Conservation (phyloP, 768 basidiomycete species). For the Termitomyces sp. region DNA sequence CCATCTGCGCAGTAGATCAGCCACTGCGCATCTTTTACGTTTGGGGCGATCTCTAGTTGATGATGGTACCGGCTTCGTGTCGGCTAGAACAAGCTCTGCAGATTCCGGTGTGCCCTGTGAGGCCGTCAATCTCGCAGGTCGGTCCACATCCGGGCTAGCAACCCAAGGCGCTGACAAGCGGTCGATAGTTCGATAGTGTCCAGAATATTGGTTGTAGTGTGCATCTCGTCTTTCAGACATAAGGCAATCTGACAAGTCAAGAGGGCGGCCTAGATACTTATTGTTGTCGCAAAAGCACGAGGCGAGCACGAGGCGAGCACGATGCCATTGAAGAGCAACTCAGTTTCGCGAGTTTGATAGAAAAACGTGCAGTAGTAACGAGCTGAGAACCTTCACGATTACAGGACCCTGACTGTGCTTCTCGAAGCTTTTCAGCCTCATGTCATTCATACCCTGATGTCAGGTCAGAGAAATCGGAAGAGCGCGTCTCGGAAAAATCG, state of each 20-base stretch:
- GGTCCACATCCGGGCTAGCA: slow-evolving; percentile 15
- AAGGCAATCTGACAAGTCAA: background rate
- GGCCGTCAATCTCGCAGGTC: slow-evolving; percentile 13
- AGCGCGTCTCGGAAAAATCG: background rate
- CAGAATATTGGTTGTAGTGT: slow-evolving; percentile 18
- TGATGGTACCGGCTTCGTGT: background rate
- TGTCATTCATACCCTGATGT: too few relatives aligned
- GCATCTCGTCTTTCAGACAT: background rate
- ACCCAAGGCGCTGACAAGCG: slow-evolving; percentile 22
- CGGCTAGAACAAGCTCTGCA: background rate
- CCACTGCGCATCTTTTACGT: background rate
- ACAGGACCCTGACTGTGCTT: background rate
- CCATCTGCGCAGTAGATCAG: background rate
- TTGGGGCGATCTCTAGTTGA: background rate
- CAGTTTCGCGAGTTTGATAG: background rate
- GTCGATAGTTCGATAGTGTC: slow-evolving; percentile 21
- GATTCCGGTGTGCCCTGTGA: background rate
- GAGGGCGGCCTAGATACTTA: background rate
- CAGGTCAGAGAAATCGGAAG: background rate
- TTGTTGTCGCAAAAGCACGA: background rate
- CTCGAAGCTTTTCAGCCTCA: background rate
- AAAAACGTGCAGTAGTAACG: background rate
- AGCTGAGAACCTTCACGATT: background rate
- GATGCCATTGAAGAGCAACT: background rate
- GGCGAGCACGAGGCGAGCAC: background rate